A percentile compares a stretch with the other conserved stretches of the same genome.
These are phyloP conservation scores for Opeltia flavorubescens DNA, from an alignment of 495 filamentous ascomycete genomes.

Conservation along the genomic window DNA sequence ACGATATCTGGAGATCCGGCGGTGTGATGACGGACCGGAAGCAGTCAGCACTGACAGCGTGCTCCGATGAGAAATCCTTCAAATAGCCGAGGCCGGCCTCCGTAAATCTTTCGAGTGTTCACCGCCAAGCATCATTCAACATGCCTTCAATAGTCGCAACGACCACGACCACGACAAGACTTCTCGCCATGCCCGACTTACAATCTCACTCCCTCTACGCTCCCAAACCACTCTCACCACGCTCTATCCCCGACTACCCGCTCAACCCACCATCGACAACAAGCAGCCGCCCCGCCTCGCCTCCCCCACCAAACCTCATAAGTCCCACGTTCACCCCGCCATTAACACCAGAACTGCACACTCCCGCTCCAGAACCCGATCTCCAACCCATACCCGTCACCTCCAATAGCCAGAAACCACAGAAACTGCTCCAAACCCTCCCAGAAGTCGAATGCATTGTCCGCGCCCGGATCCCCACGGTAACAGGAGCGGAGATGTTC, in stretches of 20 bases:
- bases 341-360: slow-evolving; percentile 48
- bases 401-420: slow-evolving; percentile 38
- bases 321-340: slow-evolving; percentile 73
- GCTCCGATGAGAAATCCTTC: no score
- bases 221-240: slow-evolving; percentile 23
- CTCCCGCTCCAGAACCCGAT: slow-evolving; percentile 22
- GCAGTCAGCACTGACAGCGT: no score
- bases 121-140: neutral
- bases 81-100: neutral
- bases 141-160: neutral
- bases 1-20: no score
- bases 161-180: neutral
- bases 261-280: slow-evolving; percentile 12
- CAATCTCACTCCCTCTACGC: slow-evolving; percentile 38
- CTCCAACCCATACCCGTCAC: slow-evolving; percentile 41
- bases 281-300: slow-evolving; percentile 20
- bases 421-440: slow-evolving; percentile 51
- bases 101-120: neutral
- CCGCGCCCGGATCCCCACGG: slow-evolving; percentile 73
- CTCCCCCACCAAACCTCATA: slow-evolving; percentile 39
- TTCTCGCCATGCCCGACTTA: slow-evolving; percentile 32
- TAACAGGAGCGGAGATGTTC: slow-evolving; percentile 88
- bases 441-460: slow-evolving; percentile 71
- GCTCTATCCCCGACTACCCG: slow-evolving; percentile 22
- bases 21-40: no score